A percentile compares a stretch with the other conserved stretches of the same genome.
These are phyloP conservation scores for Cydonia oblonga DNA, from an alignment of 331 rosid species.

Conservation along the genomic window DNA sequence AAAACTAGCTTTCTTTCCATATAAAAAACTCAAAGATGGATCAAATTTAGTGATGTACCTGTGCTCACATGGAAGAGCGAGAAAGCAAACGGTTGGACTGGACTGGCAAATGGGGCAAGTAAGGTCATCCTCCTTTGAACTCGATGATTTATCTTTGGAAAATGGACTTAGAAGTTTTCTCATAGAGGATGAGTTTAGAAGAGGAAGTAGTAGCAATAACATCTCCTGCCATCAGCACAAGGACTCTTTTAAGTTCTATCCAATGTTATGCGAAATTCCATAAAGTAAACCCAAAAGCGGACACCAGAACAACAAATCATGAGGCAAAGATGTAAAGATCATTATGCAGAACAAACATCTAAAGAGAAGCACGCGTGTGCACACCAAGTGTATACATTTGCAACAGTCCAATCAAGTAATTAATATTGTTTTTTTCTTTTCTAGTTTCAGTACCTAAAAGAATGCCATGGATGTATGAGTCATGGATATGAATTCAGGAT, in stretches of 20 bases:
- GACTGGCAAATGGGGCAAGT: slow-evolving; percentile 78
- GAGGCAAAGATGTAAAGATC: background rate
- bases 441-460: background rate
- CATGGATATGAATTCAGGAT: background rate
- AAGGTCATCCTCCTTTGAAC: slow-evolving; percentile 51
- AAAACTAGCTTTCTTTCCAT: background rate
- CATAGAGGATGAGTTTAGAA: slow-evolving; percentile 77
- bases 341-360: background rate
- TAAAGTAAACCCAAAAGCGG: background rate
- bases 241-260: background rate
- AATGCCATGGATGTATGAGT: background rate
- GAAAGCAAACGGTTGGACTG: slow-evolving; percentile 72
- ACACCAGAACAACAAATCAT: background rate
- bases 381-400: background rate
- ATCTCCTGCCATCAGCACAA: slow-evolving; percentile 69
- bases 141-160: slow-evolving; percentile 81
- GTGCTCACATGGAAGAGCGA: slow-evolving; percentile 95
- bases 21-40: background rate
- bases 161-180: slow-evolving; percentile 76
- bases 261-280: background rate
- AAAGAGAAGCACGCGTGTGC: no score
- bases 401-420: background rate
- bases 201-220: slow-evolving; percentile 94
- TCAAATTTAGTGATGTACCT: slow-evolving; percentile 39
- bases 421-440: background rate